Evolutionary conservation across 441 rosid genomes (phyloP), one percentile per base, ranked within the genome.

Genomic region (Oxalis stricta): DNA sequence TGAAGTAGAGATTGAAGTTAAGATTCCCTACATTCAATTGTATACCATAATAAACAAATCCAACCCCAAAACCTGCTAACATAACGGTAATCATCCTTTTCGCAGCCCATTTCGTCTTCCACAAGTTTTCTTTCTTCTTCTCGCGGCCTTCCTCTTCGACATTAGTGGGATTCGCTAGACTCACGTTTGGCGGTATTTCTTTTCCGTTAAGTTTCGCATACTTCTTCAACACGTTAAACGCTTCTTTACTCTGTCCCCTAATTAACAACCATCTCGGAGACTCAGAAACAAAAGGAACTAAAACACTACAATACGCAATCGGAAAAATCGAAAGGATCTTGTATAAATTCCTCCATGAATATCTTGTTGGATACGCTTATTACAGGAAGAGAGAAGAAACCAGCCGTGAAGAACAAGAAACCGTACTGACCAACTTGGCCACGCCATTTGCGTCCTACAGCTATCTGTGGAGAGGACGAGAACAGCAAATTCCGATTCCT

Each of bases 341-440:
- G 57, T 73, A 71, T 0, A 75, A 33, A 41, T 58, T 56, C 45
- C 86, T 67, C 94, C 84, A 84, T 4, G 55, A 44, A 18, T 47
- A 58, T 54, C 70, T 69, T 5, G 74, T 69, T 31, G 58, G 64
- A 24, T 61, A 71, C 26, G 73, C 84, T n/a, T 26, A 83, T 62
- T 2, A 73, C 36, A 1, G 86, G 84, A 0, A 83, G 65, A 4
- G 89, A 77, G 15, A 83, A 53, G 42, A 79, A 79, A 12, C 86
- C 89, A 10, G 39, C 43, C 1, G 91, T 60, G 78, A 71, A 73
- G 52, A 77, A 72, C 53, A 84, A 66, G 71, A 84, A 80, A 8
- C 94, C 78, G 20, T 61, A 75, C 23, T 75, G 80, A 1, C 91
- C 87, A 11, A 80, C 80, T 62, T 77, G 89, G 2, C 86, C 82